phyloP scores from a whole-genome alignment of 2,329 filamentous ascomycete genomes.

The Parastagonospora avenae region DNA sequence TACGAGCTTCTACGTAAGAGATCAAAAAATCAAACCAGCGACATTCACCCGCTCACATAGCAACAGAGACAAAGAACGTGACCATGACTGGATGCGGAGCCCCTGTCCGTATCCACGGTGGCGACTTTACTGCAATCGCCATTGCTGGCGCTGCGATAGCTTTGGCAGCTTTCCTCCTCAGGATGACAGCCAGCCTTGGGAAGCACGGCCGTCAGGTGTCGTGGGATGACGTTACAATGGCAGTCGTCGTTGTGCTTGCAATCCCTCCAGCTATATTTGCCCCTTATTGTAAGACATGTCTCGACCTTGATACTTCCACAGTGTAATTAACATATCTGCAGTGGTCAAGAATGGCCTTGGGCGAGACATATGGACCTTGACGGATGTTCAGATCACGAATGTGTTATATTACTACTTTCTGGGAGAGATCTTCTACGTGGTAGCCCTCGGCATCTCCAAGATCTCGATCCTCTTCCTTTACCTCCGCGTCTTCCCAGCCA shows the following conservation, averaged over 20 bases:
- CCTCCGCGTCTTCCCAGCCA: constrained; percentile 41
- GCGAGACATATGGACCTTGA: constrained; percentile 59
- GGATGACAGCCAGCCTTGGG: constrained; percentile 42
- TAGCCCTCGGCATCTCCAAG: constrained; percentile 34
- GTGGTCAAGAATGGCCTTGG: constrained; percentile 50
- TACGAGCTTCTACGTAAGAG: constrained; percentile 40
- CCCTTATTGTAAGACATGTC: constrained; percentile 10
- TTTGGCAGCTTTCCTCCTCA: constrained; percentile 37
- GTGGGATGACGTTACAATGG: constrained; percentile 47
- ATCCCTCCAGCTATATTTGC: constrained; percentile 29
- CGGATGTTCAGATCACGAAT: constrained; percentile 46
- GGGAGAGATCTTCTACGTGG: constrained; percentile 44
- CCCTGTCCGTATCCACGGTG: constrained; percentile 41
- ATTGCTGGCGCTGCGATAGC: constrained; percentile 38
- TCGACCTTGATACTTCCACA: constrained; percentile 21
- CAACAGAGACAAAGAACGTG: constrained; percentile 45
- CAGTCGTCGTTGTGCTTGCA: constrained; percentile 41
- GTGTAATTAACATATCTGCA: constrained; percentile 23
- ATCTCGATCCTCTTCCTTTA: constrained; percentile 44
- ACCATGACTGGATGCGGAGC: constrained; percentile 43
- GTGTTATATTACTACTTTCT: constrained; percentile 44
- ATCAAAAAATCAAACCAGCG: neutral
- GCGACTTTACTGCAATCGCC: constrained; percentile 34
- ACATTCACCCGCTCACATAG: neutral
- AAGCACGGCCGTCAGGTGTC: constrained; percentile 43